Base-by-base conservation (phyloP, 2,329 filamentous ascomycete genomes). In the Penicillium sp. region DNA sequence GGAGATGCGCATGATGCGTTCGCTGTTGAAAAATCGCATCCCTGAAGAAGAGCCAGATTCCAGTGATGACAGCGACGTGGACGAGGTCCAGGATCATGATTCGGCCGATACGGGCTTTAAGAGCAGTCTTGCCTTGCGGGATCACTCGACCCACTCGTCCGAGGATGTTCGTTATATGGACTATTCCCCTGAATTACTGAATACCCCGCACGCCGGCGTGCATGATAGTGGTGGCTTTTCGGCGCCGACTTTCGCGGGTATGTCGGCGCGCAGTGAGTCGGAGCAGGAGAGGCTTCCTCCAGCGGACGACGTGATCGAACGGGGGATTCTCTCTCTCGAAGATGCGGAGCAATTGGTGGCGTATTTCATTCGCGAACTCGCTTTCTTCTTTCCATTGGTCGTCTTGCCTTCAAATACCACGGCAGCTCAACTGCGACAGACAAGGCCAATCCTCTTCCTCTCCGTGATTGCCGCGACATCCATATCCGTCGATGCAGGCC, bases 361-460 rank as follows among this genome's bases (percentile, higher is more conserved):
- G 3, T 59, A 67, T 42, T 68, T 63, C 45, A 59, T 64, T 33
- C 59, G 61, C 22, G 64, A 68, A 34, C 51, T 66, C 7, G 56
- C 60, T 5, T 51, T 44, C 3, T 64, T 64, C 42, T 64, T 64
- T 32, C 64, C 65, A 5, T 54, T 67, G 39, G 55, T 68, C 6
- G 51, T 65, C 6, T 49, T 68, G 32, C 61, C 64, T 2, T 22
- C 54, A 7, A 57, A 53, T 34, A 65, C 63, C 31, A 65, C 64
- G 0, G 64, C 64, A 15, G 53, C 57, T 10, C 63, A 64, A 19
- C 45, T 68, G 44, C 64, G 65, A 45, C 57, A 57, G 19, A 57
- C 60, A 33, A 83, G 79, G 61, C 85, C 85, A 1, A 74, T 79
- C 2, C 72, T 89, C 8, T 88, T 88, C 60, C 73, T 87, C n/a